Evolutionary conservation across 169 alveolate species (phyloP).

Genomic region (Plasmodium adleri): DNA sequence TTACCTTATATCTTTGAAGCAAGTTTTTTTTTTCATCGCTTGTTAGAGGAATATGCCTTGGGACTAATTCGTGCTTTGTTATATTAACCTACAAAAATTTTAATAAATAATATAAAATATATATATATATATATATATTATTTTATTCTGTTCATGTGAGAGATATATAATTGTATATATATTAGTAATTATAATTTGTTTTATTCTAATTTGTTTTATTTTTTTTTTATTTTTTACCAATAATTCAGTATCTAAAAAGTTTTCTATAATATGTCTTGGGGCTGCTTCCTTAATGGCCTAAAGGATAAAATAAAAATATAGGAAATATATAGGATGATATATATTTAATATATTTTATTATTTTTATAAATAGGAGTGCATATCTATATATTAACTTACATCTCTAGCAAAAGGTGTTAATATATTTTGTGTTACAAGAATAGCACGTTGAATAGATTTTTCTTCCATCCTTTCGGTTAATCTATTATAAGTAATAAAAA

Average conservation of each 20-base stretch:
- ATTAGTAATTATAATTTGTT: background rate
- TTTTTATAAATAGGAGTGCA: constrained; percentile 7
- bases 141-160: background rate
- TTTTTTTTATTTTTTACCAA: constrained; percentile 78
- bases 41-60: constrained; percentile 95
- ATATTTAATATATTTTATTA: background rate
- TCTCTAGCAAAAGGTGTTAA: constrained; percentile 94
- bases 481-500: constrained; percentile 47
- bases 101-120: background rate
- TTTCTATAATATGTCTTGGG: constrained; percentile 92
- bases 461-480: constrained; percentile 94
- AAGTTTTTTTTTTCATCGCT: constrained; percentile 94
- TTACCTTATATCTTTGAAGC: constrained; percentile 93
- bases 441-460: constrained; percentile 92
- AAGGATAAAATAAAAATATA: background rate
- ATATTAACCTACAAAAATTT: constrained; percentile 91
- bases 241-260: constrained; percentile 92
- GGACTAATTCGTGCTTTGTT: constrained; percentile 98
- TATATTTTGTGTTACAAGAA: constrained; percentile 92
- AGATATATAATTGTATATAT: background rate
- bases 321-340: constrained; percentile 2
- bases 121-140: background rate
- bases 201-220: background rate
- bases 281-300: constrained; percentile 94
- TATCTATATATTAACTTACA: constrained; percentile 67